A percentile compares a stretch with the other conserved stretches of the same genome.
Evolutionary conservation across 768 basidiomycete species (phyloP).

Genomic region (Leccinum uliginosum): DNA sequence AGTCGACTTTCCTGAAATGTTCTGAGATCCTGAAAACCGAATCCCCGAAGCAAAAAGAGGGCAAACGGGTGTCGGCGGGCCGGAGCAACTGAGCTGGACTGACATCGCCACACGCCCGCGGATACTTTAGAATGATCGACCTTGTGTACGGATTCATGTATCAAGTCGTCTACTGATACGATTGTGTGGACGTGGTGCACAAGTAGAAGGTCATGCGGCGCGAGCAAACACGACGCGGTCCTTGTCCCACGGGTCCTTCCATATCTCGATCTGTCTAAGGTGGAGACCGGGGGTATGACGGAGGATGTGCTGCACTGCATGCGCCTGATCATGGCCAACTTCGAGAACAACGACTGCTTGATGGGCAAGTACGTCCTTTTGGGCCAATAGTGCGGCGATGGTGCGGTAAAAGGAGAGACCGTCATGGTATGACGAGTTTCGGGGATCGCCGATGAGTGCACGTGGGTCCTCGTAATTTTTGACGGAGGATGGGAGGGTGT

Average conservation of each 20-base stretch:
- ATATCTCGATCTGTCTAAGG: slow-evolving; percentile 48
- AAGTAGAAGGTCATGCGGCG: slow-evolving; percentile 27
- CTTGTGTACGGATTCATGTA: background rate
- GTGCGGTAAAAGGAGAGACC: slow-evolving; percentile 70
- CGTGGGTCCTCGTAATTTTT: slow-evolving; percentile 72
- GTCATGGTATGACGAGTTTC: slow-evolving; percentile 31
- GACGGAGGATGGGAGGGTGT: slow-evolving; percentile 63
- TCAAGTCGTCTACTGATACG: slow-evolving; percentile 5
- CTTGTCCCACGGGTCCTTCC: slow-evolving; percentile 78
- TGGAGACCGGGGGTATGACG: slow-evolving; percentile 40
- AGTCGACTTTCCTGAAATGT: slow-evolving; percentile 2
- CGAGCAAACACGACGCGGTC: slow-evolving; percentile 66
- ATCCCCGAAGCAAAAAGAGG: slow-evolving; percentile 3
- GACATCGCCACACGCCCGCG: slow-evolving; percentile 1
- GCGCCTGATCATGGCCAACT: slow-evolving; percentile 71
- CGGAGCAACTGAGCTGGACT: slow-evolving; percentile 13
- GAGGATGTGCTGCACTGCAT: slow-evolving; percentile 57
- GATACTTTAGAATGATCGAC: slow-evolving; percentile 7
- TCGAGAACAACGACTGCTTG: slow-evolving; percentile 69
- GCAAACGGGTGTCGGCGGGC: background rate
- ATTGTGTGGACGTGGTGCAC: background rate
- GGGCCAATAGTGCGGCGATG: slow-evolving; percentile 59
- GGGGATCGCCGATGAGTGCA: slow-evolving; percentile 75
- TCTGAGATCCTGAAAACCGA: slow-evolving; percentile 2
- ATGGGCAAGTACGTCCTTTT: slow-evolving; percentile 45